A percentile compares a stretch with the other conserved stretches of the same genome.
These are phyloP conservation scores for Metahyphopichia silvanorum DNA, from an alignment of 805 yeast genomes.

Conservation along the genomic window DNA sequence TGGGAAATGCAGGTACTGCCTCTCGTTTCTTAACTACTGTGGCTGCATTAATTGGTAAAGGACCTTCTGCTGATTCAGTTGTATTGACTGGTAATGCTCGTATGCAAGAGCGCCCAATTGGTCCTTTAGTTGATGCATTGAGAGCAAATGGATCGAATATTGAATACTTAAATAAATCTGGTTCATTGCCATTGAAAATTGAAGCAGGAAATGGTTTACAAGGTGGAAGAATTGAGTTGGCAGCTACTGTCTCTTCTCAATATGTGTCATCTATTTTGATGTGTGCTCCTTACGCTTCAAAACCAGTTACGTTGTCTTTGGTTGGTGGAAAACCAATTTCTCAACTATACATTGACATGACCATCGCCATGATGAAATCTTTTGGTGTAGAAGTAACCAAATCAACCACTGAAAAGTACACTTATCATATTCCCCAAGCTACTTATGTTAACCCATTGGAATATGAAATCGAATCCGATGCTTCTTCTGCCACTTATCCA, in stretches of 20 bases:
- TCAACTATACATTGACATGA: conserved; percentile 94
- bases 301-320: conserved; percentile 81
- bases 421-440: conserved; percentile 89
- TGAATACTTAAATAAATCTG: conserved; percentile 66
- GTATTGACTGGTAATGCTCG: conserved; percentile 89
- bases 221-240: conserved; percentile 91
- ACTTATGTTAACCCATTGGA: conserved; percentile 75
- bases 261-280: conserved; percentile 93
- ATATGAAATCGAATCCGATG: conserved; percentile 93
- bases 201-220: conserved; percentile 65
- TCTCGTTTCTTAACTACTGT: conserved; percentile 91
- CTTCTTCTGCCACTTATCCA: conserved; percentile 97
- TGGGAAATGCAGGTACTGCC: conserved; percentile 98
- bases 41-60: conserved; percentile 69
- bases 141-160: conserved; percentile 74
- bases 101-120: conserved; percentile 97
- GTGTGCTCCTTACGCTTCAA: conserved; percentile 95
- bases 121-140: conserved; percentile 91
- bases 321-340: conserved; percentile 98
- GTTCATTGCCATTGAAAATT: conserved; percentile 82
- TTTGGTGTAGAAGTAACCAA: conserved; percentile 79
- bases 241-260: conserved; percentile 96
- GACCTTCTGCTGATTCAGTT: conserved; percentile 42
- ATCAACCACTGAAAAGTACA: conserved; percentile 69
- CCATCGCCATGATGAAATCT: conserved; percentile 88